Percentiles rank a stretch among this genome's conserved stretches.
Evolutionary conservation across 345 rosid genomes (phyloP).

Genomic region (Dimocarpus longan): DNA sequence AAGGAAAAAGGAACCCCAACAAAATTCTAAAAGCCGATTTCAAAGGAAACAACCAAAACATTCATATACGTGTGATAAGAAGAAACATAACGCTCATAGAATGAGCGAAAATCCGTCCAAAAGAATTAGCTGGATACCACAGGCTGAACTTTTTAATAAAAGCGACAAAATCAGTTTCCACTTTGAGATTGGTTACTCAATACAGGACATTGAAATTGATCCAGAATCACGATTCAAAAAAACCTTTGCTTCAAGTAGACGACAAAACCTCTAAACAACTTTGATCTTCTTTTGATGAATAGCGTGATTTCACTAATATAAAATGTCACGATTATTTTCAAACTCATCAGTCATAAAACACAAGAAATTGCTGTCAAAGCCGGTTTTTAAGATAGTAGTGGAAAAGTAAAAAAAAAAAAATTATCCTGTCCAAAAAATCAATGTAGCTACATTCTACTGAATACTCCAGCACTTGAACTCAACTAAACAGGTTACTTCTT

Average conservation of each 20-base stretch:
- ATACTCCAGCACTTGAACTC: not conserved
- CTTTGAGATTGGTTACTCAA: not conserved
- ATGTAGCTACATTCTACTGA: constrained; percentile 11
- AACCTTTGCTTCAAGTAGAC: constrained; percentile 19
- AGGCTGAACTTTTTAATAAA: constrained; percentile 19
- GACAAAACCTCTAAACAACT: constrained; percentile 9
- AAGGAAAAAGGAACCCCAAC: constrained; percentile 8
- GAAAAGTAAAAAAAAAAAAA: not conserved
- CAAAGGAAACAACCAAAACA: not conserved
- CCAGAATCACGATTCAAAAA: constrained; percentile 3
- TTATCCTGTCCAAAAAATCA: not conserved
- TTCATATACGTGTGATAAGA: not conserved
- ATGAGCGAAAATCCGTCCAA: constrained; percentile 15
- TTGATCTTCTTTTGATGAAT: not conserved
- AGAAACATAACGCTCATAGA: constrained; percentile 10
- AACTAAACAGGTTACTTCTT: not conserved
- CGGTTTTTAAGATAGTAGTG: not conserved
- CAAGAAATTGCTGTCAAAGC: not conserved
- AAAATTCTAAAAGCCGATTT: constrained; percentile 12
- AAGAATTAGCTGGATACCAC: constrained; percentile 24
- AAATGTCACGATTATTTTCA: no score
- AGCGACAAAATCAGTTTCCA: constrained; percentile 10
- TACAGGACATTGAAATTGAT: constrained; percentile 2
- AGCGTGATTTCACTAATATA: not conserved
- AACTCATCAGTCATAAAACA: not conserved